Evolutionary conservation across 352 stramenopile genomes (phyloP).

Genomic region (Phytophthora brassicae): DNA sequence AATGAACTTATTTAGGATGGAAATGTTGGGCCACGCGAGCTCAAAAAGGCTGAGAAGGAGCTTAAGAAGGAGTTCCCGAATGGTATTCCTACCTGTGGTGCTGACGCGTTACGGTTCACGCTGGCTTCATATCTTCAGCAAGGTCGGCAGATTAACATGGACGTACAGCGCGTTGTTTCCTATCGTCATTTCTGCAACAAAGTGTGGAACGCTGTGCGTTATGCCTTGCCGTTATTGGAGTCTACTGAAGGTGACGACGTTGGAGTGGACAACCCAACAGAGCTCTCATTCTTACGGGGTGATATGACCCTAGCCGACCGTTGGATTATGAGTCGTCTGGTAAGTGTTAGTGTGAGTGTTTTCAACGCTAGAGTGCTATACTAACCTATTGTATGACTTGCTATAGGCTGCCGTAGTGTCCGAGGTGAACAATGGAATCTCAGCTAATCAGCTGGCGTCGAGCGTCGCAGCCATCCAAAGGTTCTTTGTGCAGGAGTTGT

Average conservation of each 20-base stretch:
- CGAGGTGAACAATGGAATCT: slow-evolving; percentile 65
- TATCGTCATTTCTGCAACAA: slow-evolving; percentile 91
- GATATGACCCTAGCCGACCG: slow-evolving; percentile 69
- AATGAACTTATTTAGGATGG: slow-evolving; percentile 40
- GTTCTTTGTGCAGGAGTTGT: slow-evolving; percentile 88
- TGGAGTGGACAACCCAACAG: not conserved
- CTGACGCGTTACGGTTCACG: slow-evolving; percentile 97
- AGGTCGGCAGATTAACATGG: slow-evolving; percentile 89
- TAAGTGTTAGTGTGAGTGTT: slow-evolving; percentile 21
- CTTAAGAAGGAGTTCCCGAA: slow-evolving; percentile 97
- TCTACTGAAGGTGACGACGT: not conserved
- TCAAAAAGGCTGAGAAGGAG: slow-evolving; percentile 96
- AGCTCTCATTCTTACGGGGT: slow-evolving; percentile 34
- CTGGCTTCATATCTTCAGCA: slow-evolving; percentile 94
- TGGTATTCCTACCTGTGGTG: slow-evolving; percentile 97
- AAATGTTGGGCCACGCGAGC: slow-evolving; percentile 87
- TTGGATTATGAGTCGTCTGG: slow-evolving; percentile 86
- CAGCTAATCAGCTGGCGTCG: slow-evolving; percentile 63
- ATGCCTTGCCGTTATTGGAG: slow-evolving; percentile 66
- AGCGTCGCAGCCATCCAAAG: slow-evolving; percentile 72
- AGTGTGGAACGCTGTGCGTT: slow-evolving; percentile 86
- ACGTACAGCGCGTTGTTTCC: slow-evolving; percentile 81
- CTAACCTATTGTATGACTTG: slow-evolving; percentile 7
- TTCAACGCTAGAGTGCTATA: not conserved
- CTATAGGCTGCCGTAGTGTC: slow-evolving; percentile 55